Conservation (phyloP, 2,329 filamentous ascomycete species). For the Tympanopsis confertula region DNA sequence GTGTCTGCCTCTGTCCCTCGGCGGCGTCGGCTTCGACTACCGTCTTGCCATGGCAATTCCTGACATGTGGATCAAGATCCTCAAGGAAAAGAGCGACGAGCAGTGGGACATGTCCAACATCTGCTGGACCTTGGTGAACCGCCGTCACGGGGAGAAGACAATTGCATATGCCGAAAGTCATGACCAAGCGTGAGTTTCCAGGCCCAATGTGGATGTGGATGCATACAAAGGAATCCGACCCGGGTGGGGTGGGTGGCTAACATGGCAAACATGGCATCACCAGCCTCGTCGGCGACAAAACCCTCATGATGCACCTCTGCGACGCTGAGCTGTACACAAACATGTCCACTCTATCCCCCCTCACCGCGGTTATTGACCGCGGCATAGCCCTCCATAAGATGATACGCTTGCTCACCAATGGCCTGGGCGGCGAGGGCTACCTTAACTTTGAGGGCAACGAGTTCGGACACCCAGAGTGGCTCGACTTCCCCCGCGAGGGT, state of each 20-base stretch:
- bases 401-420: constrained; percentile 87
- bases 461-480: constrained; percentile 97
- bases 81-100: constrained; percentile 85
- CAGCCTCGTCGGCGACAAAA: constrained; percentile 91
- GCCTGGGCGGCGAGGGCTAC: constrained; percentile 86
- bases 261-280: constrained; percentile 8
- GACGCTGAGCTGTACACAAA: constrained; percentile 96
- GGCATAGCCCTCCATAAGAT: constrained; percentile 93
- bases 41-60: constrained; percentile 94
- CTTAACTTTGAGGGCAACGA: constrained; percentile 99
- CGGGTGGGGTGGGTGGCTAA: too few relatives aligned
- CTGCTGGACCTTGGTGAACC: constrained; percentile 78
- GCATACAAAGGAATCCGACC: background rate
- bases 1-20: constrained; percentile 72
- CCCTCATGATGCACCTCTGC: constrained; percentile 94
- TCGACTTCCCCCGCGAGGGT: constrained; percentile 90
- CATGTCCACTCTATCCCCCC: constrained; percentile 77
- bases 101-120: constrained; percentile 86
- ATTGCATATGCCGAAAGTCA: constrained; percentile 97
- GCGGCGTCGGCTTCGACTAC: constrained; percentile 94
- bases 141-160: constrained; percentile 91
- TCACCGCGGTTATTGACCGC: constrained; percentile 80
- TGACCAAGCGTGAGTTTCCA: constrained; percentile 73
- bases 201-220: background rate
- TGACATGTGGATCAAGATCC: constrained; percentile 97